Base-by-base conservation (phyloP, 2,329 filamentous ascomycete species). In the Boeremia exigua region DNA sequence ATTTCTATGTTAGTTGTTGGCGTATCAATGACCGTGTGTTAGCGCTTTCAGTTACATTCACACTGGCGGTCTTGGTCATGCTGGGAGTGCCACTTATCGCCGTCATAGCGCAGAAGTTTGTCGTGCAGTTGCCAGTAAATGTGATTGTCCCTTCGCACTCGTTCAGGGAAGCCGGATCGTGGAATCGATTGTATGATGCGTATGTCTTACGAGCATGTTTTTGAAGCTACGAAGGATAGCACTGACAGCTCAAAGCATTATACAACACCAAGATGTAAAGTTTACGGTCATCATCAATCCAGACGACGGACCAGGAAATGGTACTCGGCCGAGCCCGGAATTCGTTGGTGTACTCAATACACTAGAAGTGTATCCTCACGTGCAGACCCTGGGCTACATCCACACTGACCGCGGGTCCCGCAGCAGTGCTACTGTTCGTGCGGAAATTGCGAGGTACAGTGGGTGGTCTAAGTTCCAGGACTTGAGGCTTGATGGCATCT, bases 201-300 rank as follows among this genome's bases (percentile, higher is more conserved):
- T 69, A 56, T 40, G 64, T 63, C 14, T 12, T 15, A 23, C 8
- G 10, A 28, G 10, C 9, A 15, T 11, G 6, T 37, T 11, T 12
- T 23, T 12, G 2, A 12, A 2, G 30, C 37, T 51, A 23, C 54
- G 19, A 15, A 11, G 5, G 8, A 11, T n/a, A 8, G 23, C 39
- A 14, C 56, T 53, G 10, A 47, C 34, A 14, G 12, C 6, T 37
- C 14, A 14, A 39, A 69, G 68, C 14, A 56, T 60, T 4, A 37
- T 63, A 5, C 56, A 62, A 33, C 58, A 80, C 59, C 73, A 73
- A 10, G 61, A 77, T 25, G 67, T 75, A 55, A 74, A 79, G 53
- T 84, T 84, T 65, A 83, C 81, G 23, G 75, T 82, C 6, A 73
- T 80, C 43, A 78, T 83, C 47, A 83, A 82, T 44, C 78, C 77